A percentile compares a stretch with the other conserved stretches of the same genome.
phyloP scores from a whole-genome alignment of 129 eudicot species.

The Flaveria trinervia region DNA sequence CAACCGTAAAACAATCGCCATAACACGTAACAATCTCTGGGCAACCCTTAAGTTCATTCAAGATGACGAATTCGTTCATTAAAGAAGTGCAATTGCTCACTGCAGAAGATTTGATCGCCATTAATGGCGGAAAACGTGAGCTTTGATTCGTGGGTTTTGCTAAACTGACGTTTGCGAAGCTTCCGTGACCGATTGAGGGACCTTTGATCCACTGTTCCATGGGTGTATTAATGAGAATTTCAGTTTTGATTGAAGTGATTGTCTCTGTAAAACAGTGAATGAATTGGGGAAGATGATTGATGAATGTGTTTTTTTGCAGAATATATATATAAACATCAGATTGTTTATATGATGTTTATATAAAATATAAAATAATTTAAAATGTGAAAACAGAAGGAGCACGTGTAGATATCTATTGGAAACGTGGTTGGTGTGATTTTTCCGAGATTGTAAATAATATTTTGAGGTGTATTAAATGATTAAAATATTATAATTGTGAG shows the following conservation, averaged over 20 bases:
- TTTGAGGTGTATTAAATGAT: no score
- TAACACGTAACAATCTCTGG: constrained; percentile 50
- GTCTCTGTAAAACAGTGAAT: not conserved
- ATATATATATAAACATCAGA: no score
- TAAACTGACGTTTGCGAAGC: constrained; percentile 60
- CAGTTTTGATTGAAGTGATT: not conserved
- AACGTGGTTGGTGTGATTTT: constrained; percentile 30
- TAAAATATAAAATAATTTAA: not conserved
- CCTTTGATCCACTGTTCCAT: constrained; percentile 71
- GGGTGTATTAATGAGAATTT: not conserved
- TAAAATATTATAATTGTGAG: no score
- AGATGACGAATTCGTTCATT: constrained; percentile 42
- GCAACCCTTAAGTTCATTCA: constrained; percentile 52
- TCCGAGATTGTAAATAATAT: not conserved
- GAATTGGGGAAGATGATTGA: constrained; percentile 22
- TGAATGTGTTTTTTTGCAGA: not conserved
- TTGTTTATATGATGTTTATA: not conserved
- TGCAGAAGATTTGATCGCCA: constrained; percentile 70
- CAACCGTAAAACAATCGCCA: constrained; percentile 48
- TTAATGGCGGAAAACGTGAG: constrained; percentile 29
- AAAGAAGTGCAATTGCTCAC: constrained; percentile 40
- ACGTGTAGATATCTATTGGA: constrained; percentile 27
- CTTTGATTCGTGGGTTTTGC: constrained; percentile 51
- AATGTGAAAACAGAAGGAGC: constrained; percentile 22
- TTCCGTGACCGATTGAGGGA: constrained; percentile 66